Conservation (phyloP, 2,329 filamentous ascomycete genomes). For the Fusarium annulatum region DNA sequence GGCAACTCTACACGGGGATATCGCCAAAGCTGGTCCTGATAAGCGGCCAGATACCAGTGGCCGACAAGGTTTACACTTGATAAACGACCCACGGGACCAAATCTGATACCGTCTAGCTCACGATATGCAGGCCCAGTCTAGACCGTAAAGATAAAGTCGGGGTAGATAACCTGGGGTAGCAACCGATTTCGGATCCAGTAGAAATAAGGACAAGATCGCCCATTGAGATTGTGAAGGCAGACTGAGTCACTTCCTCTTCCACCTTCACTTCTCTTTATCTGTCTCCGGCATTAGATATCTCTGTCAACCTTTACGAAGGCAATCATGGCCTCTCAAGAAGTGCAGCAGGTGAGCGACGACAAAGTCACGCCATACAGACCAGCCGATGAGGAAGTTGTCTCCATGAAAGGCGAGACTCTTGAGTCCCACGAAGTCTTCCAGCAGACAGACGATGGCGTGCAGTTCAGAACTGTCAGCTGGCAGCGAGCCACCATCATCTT, state of each 20-base stretch:
- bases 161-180: conserved; percentile 3
- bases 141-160: background rate
- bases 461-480: conserved; percentile 52
- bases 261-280: background rate
- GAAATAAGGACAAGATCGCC: background rate
- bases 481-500: conserved; percentile 55
- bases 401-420: background rate
- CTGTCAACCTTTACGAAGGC: background rate
- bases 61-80: background rate
- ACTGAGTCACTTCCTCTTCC: background rate
- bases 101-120: background rate
- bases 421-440: conserved; percentile 44
- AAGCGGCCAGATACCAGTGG: background rate
- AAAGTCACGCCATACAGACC: background rate
- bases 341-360: background rate
- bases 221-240: background rate
- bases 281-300: background rate
- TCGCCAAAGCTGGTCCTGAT: background rate
- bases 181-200: background rate
- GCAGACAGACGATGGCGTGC: conserved; percentile 41
- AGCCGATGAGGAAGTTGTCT: background rate
- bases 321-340: background rate
- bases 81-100: background rate
- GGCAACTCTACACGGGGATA: background rate
- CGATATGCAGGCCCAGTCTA: background rate